Base-by-base conservation (phyloP, 805 yeast species). In the Suhomyces kilbournensis region DNA sequence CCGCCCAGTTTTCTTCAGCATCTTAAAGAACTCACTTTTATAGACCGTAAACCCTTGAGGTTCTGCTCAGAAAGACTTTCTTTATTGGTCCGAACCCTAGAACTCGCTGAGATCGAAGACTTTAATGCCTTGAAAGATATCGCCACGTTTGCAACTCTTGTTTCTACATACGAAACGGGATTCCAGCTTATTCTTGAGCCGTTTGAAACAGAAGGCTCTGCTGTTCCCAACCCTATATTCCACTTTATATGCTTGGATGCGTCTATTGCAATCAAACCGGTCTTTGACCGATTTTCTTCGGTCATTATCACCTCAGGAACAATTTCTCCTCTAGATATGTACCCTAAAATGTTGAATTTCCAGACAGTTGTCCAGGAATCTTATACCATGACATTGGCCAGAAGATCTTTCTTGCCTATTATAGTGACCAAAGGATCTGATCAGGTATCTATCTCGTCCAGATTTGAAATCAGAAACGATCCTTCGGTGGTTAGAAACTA, bases 241-340 rank as follows among this genome's bases (percentile, higher is more conserved):
- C 85, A 93, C 61, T 92, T 94, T 67, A 86, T 97, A 0, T 94
- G 99, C 73, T 75, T 94, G 46, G 99, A 94, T 73, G 99, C 99
- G 0, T 90, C 97, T 1, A 94, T 94, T 60, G 98, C 98, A 3
- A 94, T 94, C 58, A 94, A 91, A 65, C 99, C 99, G 0, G 91
- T 94, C 0, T 93, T 94, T 74, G 99, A 94, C 48, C 79, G 92
- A 53, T 94, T 93, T 63, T 85, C 90, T 7, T 87, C 97, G 0
- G 96, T 94, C 9, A 86, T 94, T 55, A 94, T 94, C 55, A 94
- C 99, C 0, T 90, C 97, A 0, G 99, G 99, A 59, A 94, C 99
- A 14, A 94, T 94, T 46, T 93, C 98, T 0, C 99, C 99, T 1
- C 80, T 94, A 67, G 98, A 94, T 64, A 94, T 94, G 99, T 94